phyloP scores from a whole-genome alignment of 2,329 filamentous ascomycete species.

The Amylocarpus encephaloides region DNA sequence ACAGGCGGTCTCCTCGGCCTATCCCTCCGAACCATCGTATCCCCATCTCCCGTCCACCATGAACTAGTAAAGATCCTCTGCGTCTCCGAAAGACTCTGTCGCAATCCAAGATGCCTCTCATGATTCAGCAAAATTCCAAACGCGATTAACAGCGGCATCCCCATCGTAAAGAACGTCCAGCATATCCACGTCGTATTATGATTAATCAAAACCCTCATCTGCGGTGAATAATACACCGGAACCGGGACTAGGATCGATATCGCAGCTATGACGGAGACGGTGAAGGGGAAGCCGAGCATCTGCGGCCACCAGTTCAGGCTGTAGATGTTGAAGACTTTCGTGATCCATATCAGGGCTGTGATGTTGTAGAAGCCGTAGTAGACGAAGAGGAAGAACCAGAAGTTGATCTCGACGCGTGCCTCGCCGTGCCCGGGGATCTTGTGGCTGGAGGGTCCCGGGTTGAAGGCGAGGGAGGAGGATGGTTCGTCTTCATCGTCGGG shows the following conservation, averaged over 20 bases:
- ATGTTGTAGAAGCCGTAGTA: conserved; percentile 66
- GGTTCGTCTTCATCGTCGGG: conserved; percentile 39
- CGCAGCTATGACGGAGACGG: conserved; percentile 53
- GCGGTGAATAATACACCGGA: conserved; percentile 50
- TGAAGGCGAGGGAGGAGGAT: conserved; percentile 7
- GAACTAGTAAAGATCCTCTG: conserved; percentile 61
- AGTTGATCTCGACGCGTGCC: conserved; percentile 58
- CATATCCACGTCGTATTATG: conserved; percentile 65
- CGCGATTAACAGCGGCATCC: conserved; percentile 59
- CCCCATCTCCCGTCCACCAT: conserved; percentile 56
- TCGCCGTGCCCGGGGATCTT: conserved; percentile 56
- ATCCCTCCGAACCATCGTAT: conserved; percentile 38
- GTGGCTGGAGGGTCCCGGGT: conserved; percentile 24
- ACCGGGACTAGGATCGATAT: conserved; percentile 55
- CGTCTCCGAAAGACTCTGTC: conserved; percentile 57
- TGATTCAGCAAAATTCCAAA: conserved; percentile 58
- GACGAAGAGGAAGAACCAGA: conserved; percentile 65
- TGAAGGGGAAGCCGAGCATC: conserved; percentile 57
- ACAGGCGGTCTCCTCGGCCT: conserved; percentile 34
- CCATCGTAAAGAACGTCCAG: conserved; percentile 66
- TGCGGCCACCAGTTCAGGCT: conserved; percentile 66
- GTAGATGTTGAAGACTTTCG: conserved; percentile 66
- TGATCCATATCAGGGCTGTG: conserved; percentile 63
- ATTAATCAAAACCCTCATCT: conserved; percentile 46
- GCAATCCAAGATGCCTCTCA: conserved; percentile 55